Base-by-base conservation (phyloP, 805 yeast genomes). In the Candida fluviatilis region DNA sequence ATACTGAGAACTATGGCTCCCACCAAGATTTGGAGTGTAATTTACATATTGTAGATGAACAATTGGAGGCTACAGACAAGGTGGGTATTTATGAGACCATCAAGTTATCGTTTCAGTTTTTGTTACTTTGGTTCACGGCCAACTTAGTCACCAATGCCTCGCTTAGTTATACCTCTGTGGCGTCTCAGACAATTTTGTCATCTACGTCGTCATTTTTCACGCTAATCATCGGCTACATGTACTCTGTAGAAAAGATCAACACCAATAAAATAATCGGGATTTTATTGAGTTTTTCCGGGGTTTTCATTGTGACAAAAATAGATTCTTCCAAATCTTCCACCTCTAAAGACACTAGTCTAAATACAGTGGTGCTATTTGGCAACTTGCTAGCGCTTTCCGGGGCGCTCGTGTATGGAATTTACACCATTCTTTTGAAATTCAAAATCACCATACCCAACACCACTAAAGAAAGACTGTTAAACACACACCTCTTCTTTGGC, bases 141-240 rank as follows among this genome's bases (percentile, higher is more conserved):
- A 93, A 93, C 58, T 71, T 90, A 46, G 82, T 86, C 39, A 88
- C 93, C 23, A 93, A 93, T 60, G 87, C 95, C 0, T 81, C 95
- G 15, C 68, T 93, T 37, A 75, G 84, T 17, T 93, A 83, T 59
- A 93, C 99, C 0, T 81, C 90, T 10, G 99, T 93, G 15, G 95
- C 95, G 2, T 83, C 93, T 11, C 97, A 95, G 52, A 93, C 98
- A 2, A 91, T 93, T 17, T 63, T 93, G 28, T 84, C 96, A 13
- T 84, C 96, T 26, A 90, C 98, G 0, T 83, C 95, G 4, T 85
- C 96, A 5, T 89, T 93, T 56, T 93, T 93, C 75, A 93, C 99
- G 0, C 71, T 93, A 28, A 49, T 90, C 1, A 73, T 91, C 6
- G 98, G 98, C 1, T 77, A 81, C 38, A 46, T 84, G 18, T 80